Base-by-base conservation (phyloP, 106 monocot genomes). In the Dendrobium huoshanense region DNA sequence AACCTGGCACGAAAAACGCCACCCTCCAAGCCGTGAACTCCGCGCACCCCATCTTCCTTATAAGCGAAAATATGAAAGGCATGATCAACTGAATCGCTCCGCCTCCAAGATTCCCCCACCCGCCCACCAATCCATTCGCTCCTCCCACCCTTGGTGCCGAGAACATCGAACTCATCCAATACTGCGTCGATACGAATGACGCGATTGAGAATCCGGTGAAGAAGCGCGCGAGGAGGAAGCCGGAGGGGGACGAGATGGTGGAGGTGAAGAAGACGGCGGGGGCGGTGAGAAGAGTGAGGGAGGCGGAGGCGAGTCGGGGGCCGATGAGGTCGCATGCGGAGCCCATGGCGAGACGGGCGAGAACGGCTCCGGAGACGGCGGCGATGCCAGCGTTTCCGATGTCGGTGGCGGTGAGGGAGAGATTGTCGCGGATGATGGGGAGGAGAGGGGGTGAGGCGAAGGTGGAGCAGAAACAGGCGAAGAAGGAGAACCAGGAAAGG, bases 131-230 rank as follows among this genome's bases (percentile, higher is more conserved):
- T 19, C 94, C 94, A 72, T 97, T 97, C 77, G 96, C 96, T 4
- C 79, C 16, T 7, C 92, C 96, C 6, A 97, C 96, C 78, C 84
- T 90, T 18, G 87, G 80, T 0, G 92, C 20, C 24, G 94, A 89
- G 88, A 97, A 97, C 90, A 97, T 92, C 84, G 96, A 94, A 87
- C 96, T 97, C 96, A 97, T 97, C 96, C 96, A 97, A 84, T 84
- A 97, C 81, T 97, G 96, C 41, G 85, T 82, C 43, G 96, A 94
- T 56, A 97, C 94, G 83, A 97, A 97, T 31, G 94, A 83, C n/a
- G 96, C 96, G 19, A 97, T 87, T 55, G 94, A 92, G 80, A 90
- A 88, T n/a, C 96, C 96, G 19, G 94, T 94, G 84, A 94, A 86
- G 92, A 97, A 97, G 49, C 96, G 90, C 58, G 81, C 96, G 31